These are phyloP conservation scores for Ascochyta lentis DNA, from an alignment of 2,329 filamentous ascomycete genomes.

Conservation along the genomic window DNA sequence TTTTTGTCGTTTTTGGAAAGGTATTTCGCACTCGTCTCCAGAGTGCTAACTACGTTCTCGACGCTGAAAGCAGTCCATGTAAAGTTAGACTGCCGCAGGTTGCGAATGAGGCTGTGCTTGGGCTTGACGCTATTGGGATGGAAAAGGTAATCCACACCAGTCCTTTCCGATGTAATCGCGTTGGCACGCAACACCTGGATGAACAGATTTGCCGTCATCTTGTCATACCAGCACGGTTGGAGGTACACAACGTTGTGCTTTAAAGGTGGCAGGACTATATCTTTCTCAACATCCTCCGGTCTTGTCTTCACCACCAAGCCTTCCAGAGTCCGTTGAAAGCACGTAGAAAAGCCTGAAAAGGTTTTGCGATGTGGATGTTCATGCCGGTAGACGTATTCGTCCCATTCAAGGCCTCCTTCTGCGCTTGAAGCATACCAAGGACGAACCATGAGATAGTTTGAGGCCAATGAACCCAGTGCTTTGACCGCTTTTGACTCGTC, in stretches of 20 bases:
- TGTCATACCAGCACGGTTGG: constrained; percentile 85
- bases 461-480: constrained; percentile 70
- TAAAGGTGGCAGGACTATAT: constrained; percentile 73
- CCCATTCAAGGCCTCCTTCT: constrained; percentile 72
- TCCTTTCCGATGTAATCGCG: constrained; percentile 83
- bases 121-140: constrained; percentile 74
- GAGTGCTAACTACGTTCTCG: constrained; percentile 66
- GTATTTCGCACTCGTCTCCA: constrained; percentile 73
- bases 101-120: constrained; percentile 73
- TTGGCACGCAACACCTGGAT: constrained; percentile 85
- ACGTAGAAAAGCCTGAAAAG: constrained; percentile 61
- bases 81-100: constrained; percentile 83
- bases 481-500: constrained; percentile 57
- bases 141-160: constrained; percentile 87
- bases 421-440: constrained; percentile 76
- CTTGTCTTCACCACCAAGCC: constrained; percentile 82
- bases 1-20: constrained; percentile 65
- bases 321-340: constrained; percentile 74
- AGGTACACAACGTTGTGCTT: constrained; percentile 74
- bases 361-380: constrained; percentile 60
- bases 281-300: constrained; percentile 69
- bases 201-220: constrained; percentile 82
- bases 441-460: constrained; percentile 73
- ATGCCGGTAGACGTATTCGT: constrained; percentile 68
- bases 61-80: constrained; percentile 80